phyloP scores from a whole-genome alignment of 441 rosid genomes.

The Adansonia madagascariensis region DNA sequence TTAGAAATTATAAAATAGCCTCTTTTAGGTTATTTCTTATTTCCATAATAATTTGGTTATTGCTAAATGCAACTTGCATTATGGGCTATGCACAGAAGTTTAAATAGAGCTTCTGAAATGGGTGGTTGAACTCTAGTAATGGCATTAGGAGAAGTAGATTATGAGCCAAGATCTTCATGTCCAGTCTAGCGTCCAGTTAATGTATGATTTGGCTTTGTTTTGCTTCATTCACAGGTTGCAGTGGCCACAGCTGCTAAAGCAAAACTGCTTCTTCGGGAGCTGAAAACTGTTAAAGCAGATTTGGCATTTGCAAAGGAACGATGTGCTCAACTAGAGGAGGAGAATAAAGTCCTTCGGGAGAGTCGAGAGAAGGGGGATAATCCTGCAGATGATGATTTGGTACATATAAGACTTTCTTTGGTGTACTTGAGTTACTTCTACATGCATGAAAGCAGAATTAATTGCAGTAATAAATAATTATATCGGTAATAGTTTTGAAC shows the following conservation, averaged over 20 bases:
- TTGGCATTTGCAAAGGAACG: conserved; percentile 86
- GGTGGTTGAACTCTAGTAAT: conserved; percentile 6
- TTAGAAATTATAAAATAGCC: background rate
- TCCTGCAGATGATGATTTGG: conserved; percentile 92
- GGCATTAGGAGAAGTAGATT: background rate
- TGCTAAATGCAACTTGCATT: background rate
- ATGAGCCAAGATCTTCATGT: conserved; percentile 11
- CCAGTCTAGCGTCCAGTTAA: conserved; percentile 27
- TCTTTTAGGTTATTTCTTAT: background rate
- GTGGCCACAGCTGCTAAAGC: conserved; percentile 99
- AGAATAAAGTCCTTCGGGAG: conserved; percentile 83
- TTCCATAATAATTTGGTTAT: background rate
- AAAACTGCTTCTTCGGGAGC: conserved; percentile 90
- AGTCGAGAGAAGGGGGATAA: conserved; percentile 73
- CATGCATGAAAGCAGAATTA: background rate
- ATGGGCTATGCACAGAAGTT: background rate
- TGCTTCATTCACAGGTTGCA: conserved; percentile 67
- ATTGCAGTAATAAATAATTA: background rate
- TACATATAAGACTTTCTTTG: conserved; percentile 27
- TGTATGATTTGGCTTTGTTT: conserved; percentile 39
- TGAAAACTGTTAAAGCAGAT: conserved; percentile 93
- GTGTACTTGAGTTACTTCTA: background rate
- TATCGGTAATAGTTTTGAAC: background rate
- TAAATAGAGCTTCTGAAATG: background rate
- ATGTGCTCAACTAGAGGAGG: conserved; percentile 87